phyloP scores from a whole-genome alignment of 176 grass and related monocot genomes.

The Pontederia paniculata region DNA sequence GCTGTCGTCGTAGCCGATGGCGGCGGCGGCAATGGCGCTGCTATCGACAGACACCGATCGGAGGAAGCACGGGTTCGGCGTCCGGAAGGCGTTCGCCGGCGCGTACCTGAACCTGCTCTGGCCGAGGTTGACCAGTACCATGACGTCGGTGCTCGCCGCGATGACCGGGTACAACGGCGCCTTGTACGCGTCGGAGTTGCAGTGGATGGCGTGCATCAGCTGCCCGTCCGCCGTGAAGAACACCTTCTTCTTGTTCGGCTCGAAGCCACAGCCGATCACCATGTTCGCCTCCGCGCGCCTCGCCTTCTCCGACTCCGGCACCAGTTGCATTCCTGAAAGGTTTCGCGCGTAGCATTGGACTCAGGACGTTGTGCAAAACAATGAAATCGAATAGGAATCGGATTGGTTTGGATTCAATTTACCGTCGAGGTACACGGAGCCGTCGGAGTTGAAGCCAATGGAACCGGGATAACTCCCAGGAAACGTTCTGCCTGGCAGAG shows the following conservation, averaged over 20 bases:
- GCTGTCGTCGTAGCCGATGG: constrained; percentile 61
- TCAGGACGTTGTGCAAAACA: neutral
- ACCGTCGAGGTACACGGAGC: constrained; percentile 84
- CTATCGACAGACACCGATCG: constrained; percentile 18
- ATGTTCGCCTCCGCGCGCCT: constrained; percentile 62
- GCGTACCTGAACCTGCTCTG: constrained; percentile 85
- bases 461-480: constrained; percentile 60
- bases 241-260: constrained; percentile 72
- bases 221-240: constrained; percentile 88
- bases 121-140: constrained; percentile 82
- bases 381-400: neutral
- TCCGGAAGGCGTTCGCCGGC: constrained; percentile 61
- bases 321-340: constrained; percentile 72
- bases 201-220: constrained; percentile 57
- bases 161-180: constrained; percentile 64
- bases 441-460: constrained; percentile 87
- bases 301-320: constrained; percentile 55
- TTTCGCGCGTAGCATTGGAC: neutral
- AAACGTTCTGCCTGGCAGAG: constrained; percentile 16
- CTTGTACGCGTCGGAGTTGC: constrained; percentile 62
- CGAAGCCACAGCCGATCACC: constrained; percentile 81
- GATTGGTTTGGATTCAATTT: constrained; percentile 6
- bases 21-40: constrained; percentile 3
- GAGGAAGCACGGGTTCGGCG: constrained; percentile 70
- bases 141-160: constrained; percentile 56